phyloP scores from a whole-genome alignment of 371 early-diverging fungal genomes.

The Rhizopus stolonifer region DNA sequence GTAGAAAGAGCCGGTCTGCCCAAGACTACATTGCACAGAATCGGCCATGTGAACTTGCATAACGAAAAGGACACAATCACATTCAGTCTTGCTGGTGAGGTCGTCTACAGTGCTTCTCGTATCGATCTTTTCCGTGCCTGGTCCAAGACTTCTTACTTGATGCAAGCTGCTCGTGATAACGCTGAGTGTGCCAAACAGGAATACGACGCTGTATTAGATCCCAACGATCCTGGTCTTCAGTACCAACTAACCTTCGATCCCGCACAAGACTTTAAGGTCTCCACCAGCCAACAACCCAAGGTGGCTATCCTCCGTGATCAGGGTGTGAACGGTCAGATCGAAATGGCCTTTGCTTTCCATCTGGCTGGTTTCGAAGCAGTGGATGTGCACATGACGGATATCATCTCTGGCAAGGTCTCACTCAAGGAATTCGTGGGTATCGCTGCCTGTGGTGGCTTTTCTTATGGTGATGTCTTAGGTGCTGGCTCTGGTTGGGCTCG shows the following conservation, averaged over 20 bases:
- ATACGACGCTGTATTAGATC: conserved; percentile 68
- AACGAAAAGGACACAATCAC: conserved; percentile 47
- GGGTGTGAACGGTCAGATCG: conserved; percentile 93
- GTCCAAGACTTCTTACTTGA: conserved; percentile 88
- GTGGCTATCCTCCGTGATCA: conserved; percentile 96
- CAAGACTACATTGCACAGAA: conserved; percentile 50
- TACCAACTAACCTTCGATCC: conserved; percentile 80
- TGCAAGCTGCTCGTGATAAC: conserved; percentile 91
- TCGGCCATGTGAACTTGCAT: conserved; percentile 61
- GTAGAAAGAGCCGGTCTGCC: conserved; percentile 61
- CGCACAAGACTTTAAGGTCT: conserved; percentile 42
- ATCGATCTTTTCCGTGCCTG: conserved; percentile 76
- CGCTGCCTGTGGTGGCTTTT: conserved; percentile 96
- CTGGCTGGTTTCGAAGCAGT: conserved; percentile 88
- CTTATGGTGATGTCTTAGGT: conserved; percentile 96
- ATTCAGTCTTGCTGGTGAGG: conserved; percentile 38
- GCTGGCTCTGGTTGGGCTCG: conserved; percentile 98
- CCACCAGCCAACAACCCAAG: conserved; percentile 56
- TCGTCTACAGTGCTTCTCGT: conserved; percentile 55
- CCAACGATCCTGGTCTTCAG: conserved; percentile 74
- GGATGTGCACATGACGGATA: conserved; percentile 97
- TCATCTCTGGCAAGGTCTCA: conserved; percentile 69
- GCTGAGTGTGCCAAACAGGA: conserved; percentile 85
- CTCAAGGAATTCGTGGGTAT: conserved; percentile 81
- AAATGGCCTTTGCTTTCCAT: conserved; percentile 93